Evolutionary conservation across 352 stramenopile genomes (phyloP), one percentile per base, ranked within the genome.

Genomic region (Pythium dissimile): DNA sequence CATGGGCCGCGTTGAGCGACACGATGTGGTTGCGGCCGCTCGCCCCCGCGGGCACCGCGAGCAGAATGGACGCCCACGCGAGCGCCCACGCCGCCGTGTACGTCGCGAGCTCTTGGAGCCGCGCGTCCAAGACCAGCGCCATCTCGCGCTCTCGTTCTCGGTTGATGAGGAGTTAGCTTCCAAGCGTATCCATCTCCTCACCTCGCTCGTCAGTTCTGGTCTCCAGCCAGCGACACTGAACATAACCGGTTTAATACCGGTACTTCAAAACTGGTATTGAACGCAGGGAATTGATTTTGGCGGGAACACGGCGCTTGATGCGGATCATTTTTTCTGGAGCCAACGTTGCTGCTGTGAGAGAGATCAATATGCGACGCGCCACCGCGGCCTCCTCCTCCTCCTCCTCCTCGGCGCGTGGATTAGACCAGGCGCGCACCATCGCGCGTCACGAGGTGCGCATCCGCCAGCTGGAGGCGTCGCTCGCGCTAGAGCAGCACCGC

Each of bases 1-100:
- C 81, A 59, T 91, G 81, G 34, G 65, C 71, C 6, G 73, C 77
- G 39, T 91, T 91, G 28, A 91, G 73, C 59, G 73, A 70, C 35
- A 89, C 67, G 46, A 89, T 86, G 63, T 91, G 79, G 52, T 85
- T 83, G 13, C 74, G 69, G 3, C 72, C 73, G 48, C 62, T 70
- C 6, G 31, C 44, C 4, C 81, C 79, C 8, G 67, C 56, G 0
- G 77, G 69, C 4, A 87, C 64, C 21, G 66, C 34, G 42, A 78
- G 55, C 53, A 89, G 62, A 16, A 79, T 66, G 15, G 75, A 26
- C 34, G 72, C 68, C 79, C 81, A 91, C 38, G 86, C 39, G 24
- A 67, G 26, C 31, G 63, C 73, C 79, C 81, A 89, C 16, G 54
- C 70, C 1, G 38, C 65, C 28, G 75, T 67, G 48, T 68, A 55